Evolutionary conservation across 352 stramenopile genomes (phyloP).

Genomic region (Phytophthora melonis): DNA sequence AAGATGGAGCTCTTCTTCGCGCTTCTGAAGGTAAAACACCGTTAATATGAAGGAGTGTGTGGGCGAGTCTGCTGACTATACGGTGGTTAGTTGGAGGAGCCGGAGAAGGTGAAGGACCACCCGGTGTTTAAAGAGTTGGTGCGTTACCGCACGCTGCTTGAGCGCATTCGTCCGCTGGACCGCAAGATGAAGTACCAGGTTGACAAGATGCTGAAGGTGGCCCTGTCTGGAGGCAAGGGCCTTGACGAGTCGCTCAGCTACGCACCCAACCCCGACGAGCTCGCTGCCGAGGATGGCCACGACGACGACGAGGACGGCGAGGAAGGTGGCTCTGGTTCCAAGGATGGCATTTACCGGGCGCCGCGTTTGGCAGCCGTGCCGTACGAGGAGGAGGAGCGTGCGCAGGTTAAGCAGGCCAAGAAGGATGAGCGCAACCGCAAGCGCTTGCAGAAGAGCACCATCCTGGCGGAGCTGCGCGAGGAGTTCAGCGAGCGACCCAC

Average conservation of each 20-base stretch:
- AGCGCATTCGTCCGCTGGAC: slow-evolving; percentile 85
- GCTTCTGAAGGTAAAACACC: slow-evolving; percentile 70
- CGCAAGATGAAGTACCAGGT: slow-evolving; percentile 92
- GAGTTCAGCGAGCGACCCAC: slow-evolving; percentile 86
- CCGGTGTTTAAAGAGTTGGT: slow-evolving; percentile 89
- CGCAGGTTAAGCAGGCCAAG: slow-evolving; percentile 84
- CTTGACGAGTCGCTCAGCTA: slow-evolving; percentile 85
- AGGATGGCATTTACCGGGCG: slow-evolving; percentile 82
- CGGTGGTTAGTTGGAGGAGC: slow-evolving; percentile 62
- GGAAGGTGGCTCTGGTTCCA: slow-evolving; percentile 36
- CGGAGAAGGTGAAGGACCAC: slow-evolving; percentile 77
- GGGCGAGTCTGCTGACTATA: background rate
- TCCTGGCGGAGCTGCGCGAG: slow-evolving; percentile 85
- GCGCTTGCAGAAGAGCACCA: slow-evolving; percentile 86
- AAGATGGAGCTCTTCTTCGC: slow-evolving; percentile 90
- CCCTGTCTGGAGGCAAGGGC: slow-evolving; percentile 74
- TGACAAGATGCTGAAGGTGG: slow-evolving; percentile 92
- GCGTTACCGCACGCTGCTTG: slow-evolving; percentile 84
- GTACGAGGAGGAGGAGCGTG: slow-evolving; percentile 88
- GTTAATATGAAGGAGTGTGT: background rate
- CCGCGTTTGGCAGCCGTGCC: slow-evolving; percentile 80
- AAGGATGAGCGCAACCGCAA: slow-evolving; percentile 82
- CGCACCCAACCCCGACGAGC: slow-evolving; percentile 79
- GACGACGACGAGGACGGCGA: slow-evolving; percentile 58
- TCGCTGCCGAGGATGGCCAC: slow-evolving; percentile 66